These are phyloP conservation scores for Aurinia saxatilis DNA, from an alignment of 345 rosid genomes.

Conservation along the genomic window DNA sequence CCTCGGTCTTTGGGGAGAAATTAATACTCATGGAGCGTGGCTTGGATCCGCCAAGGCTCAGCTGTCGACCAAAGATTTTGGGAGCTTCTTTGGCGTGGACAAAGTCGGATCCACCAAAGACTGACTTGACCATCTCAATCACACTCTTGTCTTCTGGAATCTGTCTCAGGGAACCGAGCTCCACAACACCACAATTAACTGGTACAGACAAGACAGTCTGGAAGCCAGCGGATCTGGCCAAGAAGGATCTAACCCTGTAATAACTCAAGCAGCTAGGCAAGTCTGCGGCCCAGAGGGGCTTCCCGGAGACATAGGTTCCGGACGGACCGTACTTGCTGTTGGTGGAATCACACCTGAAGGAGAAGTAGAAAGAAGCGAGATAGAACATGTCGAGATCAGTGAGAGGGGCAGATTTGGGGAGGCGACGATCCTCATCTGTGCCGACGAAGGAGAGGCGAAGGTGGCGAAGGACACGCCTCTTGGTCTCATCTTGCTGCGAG, in stretches of 20 bases:
- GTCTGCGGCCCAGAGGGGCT: conserved; percentile 64
- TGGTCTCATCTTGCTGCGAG: conserved; percentile 49
- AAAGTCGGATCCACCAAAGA: conserved; percentile 53
- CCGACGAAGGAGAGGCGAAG: conserved; percentile 51
- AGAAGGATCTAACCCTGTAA: conserved; percentile 55
- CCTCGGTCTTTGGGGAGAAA: conserved; percentile 84
- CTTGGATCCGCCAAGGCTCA: conserved; percentile 66
- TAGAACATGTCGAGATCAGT: conserved; percentile 75
- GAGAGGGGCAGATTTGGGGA: conserved; percentile 36
- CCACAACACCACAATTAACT: conserved; percentile 72
- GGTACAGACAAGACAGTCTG: conserved; percentile 70
- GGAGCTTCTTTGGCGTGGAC: conserved; percentile 58
- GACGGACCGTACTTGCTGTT: conserved; percentile 47
- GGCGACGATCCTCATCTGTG: conserved; percentile 35
- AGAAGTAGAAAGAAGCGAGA: conserved; percentile 57
- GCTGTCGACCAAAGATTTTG: conserved; percentile 77
- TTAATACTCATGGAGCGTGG: conserved; percentile 63
- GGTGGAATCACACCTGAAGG: conserved; percentile 47
- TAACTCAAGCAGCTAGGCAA: conserved; percentile 44
- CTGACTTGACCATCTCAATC: conserved; percentile 49
- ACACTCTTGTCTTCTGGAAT: conserved; percentile 55
- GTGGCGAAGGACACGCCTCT: conserved; percentile 59
- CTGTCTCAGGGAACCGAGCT: conserved; percentile 67
- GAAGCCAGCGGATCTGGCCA: conserved; percentile 74
- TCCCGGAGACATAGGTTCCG: conserved; percentile 49